Percentiles rank a stretch among this genome's conserved stretches.
These are phyloP conservation scores for Cicer chorassanicum DNA, from an alignment of 306 rosid species.

Conservation along the genomic window DNA sequence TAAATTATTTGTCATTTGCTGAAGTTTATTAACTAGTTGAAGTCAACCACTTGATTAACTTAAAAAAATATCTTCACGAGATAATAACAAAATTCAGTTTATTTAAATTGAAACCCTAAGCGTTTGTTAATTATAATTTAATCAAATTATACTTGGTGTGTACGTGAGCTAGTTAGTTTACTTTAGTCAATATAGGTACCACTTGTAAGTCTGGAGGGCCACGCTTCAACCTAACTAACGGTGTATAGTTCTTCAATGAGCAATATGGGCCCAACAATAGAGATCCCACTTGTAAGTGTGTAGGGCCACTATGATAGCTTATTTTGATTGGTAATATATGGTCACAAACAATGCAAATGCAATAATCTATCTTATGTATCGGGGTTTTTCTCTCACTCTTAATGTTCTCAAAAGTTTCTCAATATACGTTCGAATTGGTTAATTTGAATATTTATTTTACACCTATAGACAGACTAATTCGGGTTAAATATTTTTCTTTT, in stretches of 20 bases:
- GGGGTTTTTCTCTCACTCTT: no score
- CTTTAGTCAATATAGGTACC: not conserved
- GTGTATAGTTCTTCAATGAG: conserved; percentile 18
- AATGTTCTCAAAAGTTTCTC: no score
- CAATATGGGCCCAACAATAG: conserved; percentile 11
- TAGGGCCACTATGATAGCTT: conserved; percentile 23
- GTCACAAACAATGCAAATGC: not conserved
- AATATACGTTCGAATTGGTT: no score
- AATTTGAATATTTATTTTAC: no score
- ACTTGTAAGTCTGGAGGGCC: conserved; percentile 38
- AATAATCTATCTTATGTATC: not conserved
- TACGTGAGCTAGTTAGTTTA: conserved; percentile 13
- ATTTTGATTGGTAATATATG: not conserved
- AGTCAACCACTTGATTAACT: no score
- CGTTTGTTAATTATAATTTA: not conserved
- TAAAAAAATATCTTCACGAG: not conserved
- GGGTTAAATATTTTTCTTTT: not conserved
- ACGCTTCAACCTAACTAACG: conserved; percentile 32
- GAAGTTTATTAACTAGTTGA: no score
- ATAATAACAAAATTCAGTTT: not conserved
- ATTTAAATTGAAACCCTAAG: not conserved
- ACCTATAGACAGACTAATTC: no score
- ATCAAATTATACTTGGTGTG: conserved; percentile 20
- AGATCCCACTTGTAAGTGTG: conserved; percentile 38
- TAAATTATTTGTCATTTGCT: no score